phyloP scores from a whole-genome alignment of 2,329 filamentous ascomycete species.

The Capronia epimyces region DNA sequence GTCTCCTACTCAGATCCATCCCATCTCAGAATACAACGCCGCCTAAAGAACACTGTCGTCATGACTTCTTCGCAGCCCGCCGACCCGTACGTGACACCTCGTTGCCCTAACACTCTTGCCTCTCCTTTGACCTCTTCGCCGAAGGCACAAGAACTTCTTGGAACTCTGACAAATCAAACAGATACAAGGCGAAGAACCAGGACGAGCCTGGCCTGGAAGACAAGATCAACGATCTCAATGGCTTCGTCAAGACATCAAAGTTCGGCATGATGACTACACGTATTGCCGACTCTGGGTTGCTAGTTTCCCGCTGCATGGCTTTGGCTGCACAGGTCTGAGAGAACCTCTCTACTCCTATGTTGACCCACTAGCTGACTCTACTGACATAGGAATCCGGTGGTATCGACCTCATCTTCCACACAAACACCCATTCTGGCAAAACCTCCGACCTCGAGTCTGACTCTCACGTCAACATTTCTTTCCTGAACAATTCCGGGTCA shows the following conservation, averaged over 20 bases:
- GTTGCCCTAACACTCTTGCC: neutral
- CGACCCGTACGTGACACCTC: slow-evolving; percentile 12
- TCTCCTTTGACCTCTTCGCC: neutral
- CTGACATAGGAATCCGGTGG: slow-evolving; percentile 65
- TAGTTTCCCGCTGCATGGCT: slow-evolving; percentile 82
- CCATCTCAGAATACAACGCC: neutral
- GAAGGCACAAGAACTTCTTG: neutral
- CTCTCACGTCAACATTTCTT: slow-evolving; percentile 72
- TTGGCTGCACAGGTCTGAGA: slow-evolving; percentile 64
- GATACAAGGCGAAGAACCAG: slow-evolving; percentile 72
- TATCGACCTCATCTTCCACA: slow-evolving; percentile 81
- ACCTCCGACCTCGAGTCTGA: slow-evolving; percentile 71
- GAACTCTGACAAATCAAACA: slow-evolving; percentile 33
- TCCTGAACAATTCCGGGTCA: slow-evolving; percentile 68
- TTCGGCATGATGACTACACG: slow-evolving; percentile 87
- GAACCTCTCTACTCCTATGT: neutral
- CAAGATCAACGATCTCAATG: slow-evolving; percentile 68
- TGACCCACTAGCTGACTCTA: slow-evolving; percentile 40
- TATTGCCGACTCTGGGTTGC: slow-evolving; percentile 56
- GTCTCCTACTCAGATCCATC: neutral
- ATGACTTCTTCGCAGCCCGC: slow-evolving; percentile 20
- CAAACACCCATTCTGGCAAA: slow-evolving; percentile 85
- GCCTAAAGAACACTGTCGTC: slow-evolving; percentile 1
- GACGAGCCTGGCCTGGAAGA: slow-evolving; percentile 66
- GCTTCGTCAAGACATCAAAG: slow-evolving; percentile 68